A percentile compares a stretch with the other conserved stretches of the same genome.
phyloP scores from a whole-genome alignment of 2,329 filamentous ascomycete species.

The Ophiostoma novo-ulmi region DNA sequence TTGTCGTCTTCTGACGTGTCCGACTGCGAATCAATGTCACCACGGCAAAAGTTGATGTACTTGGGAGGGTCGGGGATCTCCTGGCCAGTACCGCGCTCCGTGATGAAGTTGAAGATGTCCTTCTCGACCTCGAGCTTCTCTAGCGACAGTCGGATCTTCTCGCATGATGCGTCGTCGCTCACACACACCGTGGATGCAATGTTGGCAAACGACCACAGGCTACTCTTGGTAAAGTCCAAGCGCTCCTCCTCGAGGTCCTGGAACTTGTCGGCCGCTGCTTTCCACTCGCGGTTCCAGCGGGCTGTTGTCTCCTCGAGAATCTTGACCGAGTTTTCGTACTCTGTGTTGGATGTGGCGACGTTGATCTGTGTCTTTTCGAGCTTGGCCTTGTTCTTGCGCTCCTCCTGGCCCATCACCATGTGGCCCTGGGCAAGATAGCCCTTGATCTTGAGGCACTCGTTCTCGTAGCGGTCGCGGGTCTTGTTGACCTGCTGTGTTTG shows the following conservation, averaged over 20 bases:
- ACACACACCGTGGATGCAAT: slow-evolving; percentile 96
- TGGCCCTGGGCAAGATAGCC: slow-evolving; percentile 97
- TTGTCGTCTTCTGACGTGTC: slow-evolving; percentile 79
- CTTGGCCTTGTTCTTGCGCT: slow-evolving; percentile 97
- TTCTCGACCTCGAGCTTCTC: slow-evolving; percentile 94
- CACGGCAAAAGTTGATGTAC: slow-evolving; percentile 98
- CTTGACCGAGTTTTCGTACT: slow-evolving; percentile 92
- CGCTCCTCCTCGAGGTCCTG: slow-evolving; percentile 97
- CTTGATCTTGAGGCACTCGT: slow-evolving; percentile 97
- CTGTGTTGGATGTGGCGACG: slow-evolving; percentile 80
- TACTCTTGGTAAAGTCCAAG: slow-evolving; percentile 95
- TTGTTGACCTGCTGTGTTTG: slow-evolving; percentile 92
- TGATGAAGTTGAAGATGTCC: slow-evolving; percentile 86
- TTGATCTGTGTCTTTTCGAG: slow-evolving; percentile 98
- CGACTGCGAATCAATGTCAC: slow-evolving; percentile 77
- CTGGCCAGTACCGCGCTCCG: slow-evolving; percentile 82
- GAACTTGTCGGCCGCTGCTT: slow-evolving; percentile 95
- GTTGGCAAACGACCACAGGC: slow-evolving; percentile 96
- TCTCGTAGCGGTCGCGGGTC: slow-evolving; percentile 85
- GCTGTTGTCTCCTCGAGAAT: slow-evolving; percentile 89
- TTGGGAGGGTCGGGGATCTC: slow-evolving; percentile 96
- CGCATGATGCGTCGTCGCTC: slow-evolving; percentile 92
- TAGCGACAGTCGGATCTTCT: slow-evolving; percentile 87
- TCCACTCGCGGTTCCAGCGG: slow-evolving; percentile 98
- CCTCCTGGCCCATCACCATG: slow-evolving; percentile 99